phyloP scores from a whole-genome alignment of 1,284 basidiomycete genomes.

The Cryptococcus sp. region DNA sequence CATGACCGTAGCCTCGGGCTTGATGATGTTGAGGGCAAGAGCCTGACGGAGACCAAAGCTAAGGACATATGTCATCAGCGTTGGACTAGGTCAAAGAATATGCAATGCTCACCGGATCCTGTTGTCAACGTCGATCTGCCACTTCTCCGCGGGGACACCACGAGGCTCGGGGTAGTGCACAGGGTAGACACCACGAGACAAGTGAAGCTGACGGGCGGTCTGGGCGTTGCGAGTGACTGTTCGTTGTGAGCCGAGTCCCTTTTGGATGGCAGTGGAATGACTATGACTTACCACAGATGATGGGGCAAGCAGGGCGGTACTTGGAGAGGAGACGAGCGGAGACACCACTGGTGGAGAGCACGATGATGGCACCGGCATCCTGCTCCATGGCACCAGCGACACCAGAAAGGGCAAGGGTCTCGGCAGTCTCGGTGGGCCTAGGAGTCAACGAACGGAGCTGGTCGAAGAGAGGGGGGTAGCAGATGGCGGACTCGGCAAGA shows the following conservation, averaged over 20 bases:
- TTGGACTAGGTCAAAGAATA: background rate
- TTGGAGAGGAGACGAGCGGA: conserved; percentile 96
- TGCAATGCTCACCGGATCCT: conserved; percentile 45
- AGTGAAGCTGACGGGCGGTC: conserved; percentile 93
- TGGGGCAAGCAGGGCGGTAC: conserved; percentile 91
- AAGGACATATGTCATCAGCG: conserved; percentile 59
- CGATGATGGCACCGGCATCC: conserved; percentile 88
- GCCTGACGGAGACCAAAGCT: conserved; percentile 88
- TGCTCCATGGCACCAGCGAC: conserved; percentile 95
- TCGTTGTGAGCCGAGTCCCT: background rate
- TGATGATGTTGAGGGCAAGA: conserved; percentile 83
- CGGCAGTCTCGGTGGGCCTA: conserved; percentile 85
- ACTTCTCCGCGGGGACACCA: conserved; percentile 81
- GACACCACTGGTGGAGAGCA: conserved; percentile 94
- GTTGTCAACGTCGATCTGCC: conserved; percentile 89
- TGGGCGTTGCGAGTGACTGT: conserved; percentile 93
- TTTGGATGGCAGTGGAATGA: background rate
- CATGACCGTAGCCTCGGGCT: conserved; percentile 85
- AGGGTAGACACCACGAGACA: conserved; percentile 96
- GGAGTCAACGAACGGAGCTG: conserved; percentile 76
- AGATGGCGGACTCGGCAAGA: conserved; percentile 89
- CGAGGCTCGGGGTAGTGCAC: conserved; percentile 91
- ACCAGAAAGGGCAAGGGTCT: conserved; percentile 91
- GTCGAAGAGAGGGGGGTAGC: conserved; percentile 88
- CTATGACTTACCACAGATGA: conserved; percentile 73